Evolutionary conservation across 2,329 filamentous ascomycete species (phyloP).

Genomic region (Penicillium sp.): DNA sequence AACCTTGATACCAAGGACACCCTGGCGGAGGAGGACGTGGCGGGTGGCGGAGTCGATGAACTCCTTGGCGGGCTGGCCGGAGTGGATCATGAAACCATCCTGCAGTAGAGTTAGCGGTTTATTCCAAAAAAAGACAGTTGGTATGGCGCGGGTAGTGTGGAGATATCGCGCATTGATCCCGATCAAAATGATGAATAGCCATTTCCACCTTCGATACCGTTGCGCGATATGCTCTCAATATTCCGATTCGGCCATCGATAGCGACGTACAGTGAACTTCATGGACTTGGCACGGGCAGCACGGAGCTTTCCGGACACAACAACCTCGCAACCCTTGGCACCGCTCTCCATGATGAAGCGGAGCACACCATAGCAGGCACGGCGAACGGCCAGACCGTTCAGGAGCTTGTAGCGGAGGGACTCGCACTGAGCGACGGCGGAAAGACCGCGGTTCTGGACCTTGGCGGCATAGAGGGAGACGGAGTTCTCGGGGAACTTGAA

Average conservation of each 20-base stretch:
- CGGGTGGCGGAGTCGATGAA: slow-evolving; percentile 99
- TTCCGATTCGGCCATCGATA: no score
- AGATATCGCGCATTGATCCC: not conserved
- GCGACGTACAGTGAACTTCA: slow-evolving; percentile 93
- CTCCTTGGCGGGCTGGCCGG: slow-evolving; percentile 97
- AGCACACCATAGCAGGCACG: slow-evolving; percentile 99
- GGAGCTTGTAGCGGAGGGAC: slow-evolving; percentile 99
- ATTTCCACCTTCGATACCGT: not conserved
- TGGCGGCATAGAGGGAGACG: slow-evolving; percentile 98
- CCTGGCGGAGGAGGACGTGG: slow-evolving; percentile 99
- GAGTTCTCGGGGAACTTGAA: slow-evolving; percentile 99
- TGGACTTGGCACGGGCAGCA: slow-evolving; percentile 98
- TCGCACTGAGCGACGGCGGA: slow-evolving; percentile 99
- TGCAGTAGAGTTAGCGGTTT: slow-evolving; percentile 30
- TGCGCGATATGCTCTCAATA: slow-evolving; percentile 4
- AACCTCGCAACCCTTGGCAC: slow-evolving; percentile 99
- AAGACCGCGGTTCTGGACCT: slow-evolving; percentile 99
- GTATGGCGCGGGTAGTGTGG: no score
- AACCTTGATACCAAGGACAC: slow-evolving; percentile 99
- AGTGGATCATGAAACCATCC: slow-evolving; percentile 99
- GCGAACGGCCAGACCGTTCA: slow-evolving; percentile 98
- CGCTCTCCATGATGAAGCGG: slow-evolving; percentile 99
- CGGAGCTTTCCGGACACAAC: slow-evolving; percentile 99
- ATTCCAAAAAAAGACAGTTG: not conserved
- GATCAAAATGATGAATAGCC: slow-evolving; percentile 9